Evolutionary conservation across 805 yeast genomes (phyloP).

Genomic region (Metschnikowia amazonensis): DNA sequence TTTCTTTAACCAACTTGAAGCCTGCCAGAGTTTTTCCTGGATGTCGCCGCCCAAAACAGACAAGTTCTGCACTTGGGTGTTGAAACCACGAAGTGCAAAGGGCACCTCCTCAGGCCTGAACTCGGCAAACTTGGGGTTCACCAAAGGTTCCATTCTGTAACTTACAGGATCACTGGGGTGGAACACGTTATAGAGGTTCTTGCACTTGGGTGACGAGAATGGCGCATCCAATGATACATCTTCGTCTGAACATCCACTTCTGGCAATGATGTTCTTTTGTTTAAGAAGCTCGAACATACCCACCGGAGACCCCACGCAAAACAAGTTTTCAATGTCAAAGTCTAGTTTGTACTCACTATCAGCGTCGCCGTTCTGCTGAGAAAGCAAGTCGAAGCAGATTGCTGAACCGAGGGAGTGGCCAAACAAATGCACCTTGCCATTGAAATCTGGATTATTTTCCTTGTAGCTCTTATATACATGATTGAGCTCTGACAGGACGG

Average conservation of each 20-base stretch:
- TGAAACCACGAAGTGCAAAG: constrained; percentile 50
- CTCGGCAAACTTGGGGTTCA: constrained; percentile 46
- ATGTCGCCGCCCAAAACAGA: constrained; percentile 38
- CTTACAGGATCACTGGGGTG: constrained; percentile 93
- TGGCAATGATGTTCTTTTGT: constrained; percentile 53
- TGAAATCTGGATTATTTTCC: constrained; percentile 63
- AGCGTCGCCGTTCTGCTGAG: constrained; percentile 41
- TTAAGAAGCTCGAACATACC: constrained; percentile 80
- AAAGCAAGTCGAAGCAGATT: constrained; percentile 70
- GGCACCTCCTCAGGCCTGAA: constrained; percentile 57
- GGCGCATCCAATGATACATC: constrained; percentile 9
- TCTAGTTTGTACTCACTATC: constrained; percentile 40
- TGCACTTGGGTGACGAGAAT: constrained; percentile 51
- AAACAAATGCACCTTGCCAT: constrained; percentile 76
- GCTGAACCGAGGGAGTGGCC: constrained; percentile 95
- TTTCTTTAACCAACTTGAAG: constrained; percentile 33
- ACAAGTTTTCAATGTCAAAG: constrained; percentile 71
- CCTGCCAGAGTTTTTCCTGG: constrained; percentile 31
- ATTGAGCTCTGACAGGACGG: constrained; percentile 64
- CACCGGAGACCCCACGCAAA: constrained; percentile 85
- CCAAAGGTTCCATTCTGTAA: constrained; percentile 82
- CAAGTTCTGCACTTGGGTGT: constrained; percentile 44
- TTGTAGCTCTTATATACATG: constrained; percentile 53
- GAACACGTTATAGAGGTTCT: constrained; percentile 73
- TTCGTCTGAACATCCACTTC: constrained; percentile 21